Conservation (phyloP, 2,329 filamentous ascomycete species). For the Cadophora gregata region DNA sequence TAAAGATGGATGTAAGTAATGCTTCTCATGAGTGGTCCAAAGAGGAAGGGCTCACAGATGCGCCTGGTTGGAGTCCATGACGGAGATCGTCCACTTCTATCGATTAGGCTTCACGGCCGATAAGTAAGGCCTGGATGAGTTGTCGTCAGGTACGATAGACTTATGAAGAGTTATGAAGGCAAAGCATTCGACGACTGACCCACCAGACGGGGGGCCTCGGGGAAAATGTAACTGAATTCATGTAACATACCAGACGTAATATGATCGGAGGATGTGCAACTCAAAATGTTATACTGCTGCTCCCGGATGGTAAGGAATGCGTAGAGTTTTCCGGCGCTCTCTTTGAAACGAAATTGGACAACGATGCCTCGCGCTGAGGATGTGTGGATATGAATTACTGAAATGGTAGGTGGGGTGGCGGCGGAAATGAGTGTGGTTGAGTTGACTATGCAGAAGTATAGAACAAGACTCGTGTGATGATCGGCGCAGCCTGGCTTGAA, state of each 20-base stretch:
- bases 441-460: conserved; percentile 48
- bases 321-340: conserved; percentile 46
- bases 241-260: conserved; percentile 42
- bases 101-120: conserved; percentile 33
- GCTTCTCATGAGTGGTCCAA: conserved; percentile 35
- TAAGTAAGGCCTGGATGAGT: conserved; percentile 37
- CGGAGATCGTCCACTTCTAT: conserved; percentile 42
- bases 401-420: conserved; percentile 42
- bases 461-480: conserved; percentile 52
- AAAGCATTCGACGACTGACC: conserved; percentile 35
- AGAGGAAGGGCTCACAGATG: conserved; percentile 55
- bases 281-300: conserved; percentile 48
- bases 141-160: conserved; percentile 43
- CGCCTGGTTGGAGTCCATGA: conserved; percentile 59
- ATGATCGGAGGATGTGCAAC: conserved; percentile 43
- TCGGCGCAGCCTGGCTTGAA: conserved; percentile 47
- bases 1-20: conserved; percentile 49
- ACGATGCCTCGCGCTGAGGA: conserved; percentile 50
- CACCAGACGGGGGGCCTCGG: conserved; percentile 34
- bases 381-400: conserved; percentile 45
- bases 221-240: conserved; percentile 31
- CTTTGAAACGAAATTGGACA: conserved; percentile 46
- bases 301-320: conserved; percentile 47
- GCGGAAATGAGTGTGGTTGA: conserved; percentile 49
- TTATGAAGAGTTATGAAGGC: conserved; percentile 34